These are phyloP conservation scores for Cercospora citrullina DNA, from an alignment of 2,329 filamentous ascomycete genomes.

Conservation along the genomic window DNA sequence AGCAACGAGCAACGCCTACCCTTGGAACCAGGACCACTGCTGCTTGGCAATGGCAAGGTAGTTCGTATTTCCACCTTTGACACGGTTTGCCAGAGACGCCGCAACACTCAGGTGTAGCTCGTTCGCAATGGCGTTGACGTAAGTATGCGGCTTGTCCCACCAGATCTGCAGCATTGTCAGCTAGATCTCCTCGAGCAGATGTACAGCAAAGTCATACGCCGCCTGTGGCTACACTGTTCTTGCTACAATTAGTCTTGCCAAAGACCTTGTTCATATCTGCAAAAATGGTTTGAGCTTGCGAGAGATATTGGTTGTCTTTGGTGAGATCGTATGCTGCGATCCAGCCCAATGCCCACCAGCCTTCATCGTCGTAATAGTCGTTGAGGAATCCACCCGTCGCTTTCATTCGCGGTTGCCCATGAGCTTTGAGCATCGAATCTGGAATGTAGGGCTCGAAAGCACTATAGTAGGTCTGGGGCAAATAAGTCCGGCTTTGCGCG, in stretches of 20 bases:
- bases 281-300: constrained; percentile 53
- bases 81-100: constrained; percentile 57
- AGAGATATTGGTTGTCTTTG: constrained; percentile 46
- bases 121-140: constrained; percentile 58
- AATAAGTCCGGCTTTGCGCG: constrained; percentile 9
- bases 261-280: constrained; percentile 47
- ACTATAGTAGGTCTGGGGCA: constrained; percentile 22
- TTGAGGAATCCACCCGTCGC: constrained; percentile 26
- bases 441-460: constrained; percentile 20
- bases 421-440: not conserved
- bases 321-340: constrained; percentile 58
- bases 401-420: constrained; percentile 8
- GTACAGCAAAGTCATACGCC: constrained; percentile 29
- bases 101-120: constrained; percentile 58
- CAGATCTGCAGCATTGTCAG: constrained; percentile 38
- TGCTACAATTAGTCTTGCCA: constrained; percentile 43
- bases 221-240: constrained; percentile 21
- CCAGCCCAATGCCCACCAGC: constrained; percentile 57
- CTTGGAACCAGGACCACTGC: constrained; percentile 55
- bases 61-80: constrained; percentile 37
- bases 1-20: constrained; percentile 6
- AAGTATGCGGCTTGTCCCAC: constrained; percentile 49
- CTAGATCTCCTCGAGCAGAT: constrained; percentile 31
- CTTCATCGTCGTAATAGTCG: constrained; percentile 55
- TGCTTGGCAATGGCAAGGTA: constrained; percentile 51